Evolutionary conservation across 768 basidiomycete genomes (phyloP), one percentile per base, ranked within the genome.

Genomic region (Mrakia frigida): DNA sequence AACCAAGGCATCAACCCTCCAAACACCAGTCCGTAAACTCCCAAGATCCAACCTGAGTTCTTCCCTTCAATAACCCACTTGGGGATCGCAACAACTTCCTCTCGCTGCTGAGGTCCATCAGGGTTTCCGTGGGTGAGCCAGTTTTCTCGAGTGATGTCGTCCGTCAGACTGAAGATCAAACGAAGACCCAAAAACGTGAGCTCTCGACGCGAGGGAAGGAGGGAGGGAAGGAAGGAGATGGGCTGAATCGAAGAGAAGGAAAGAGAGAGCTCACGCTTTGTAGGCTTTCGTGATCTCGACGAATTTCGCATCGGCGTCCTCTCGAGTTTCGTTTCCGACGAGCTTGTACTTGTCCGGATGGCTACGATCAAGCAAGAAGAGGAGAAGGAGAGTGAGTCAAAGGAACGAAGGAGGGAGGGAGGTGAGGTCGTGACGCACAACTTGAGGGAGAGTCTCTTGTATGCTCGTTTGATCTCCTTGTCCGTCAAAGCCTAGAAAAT

Each of bases 201-300:
- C 67, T 71, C 13, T 71, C 13, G 23, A 37, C 46, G 46, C 46
- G 46, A 21, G 46, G 18, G 18, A 21, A 21, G 46, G 18, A 50
- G 46, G 46, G 16, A 21, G 18, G 46, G 46, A 18, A 50, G 21
- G 46, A 18, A 50, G 46, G 46, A 50, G 46, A 50, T 50, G 46
- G 46, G 46, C 46, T 50, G 46, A 50, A 50, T 18, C 6, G 16
- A 50, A 11, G 1, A 67, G 74, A 69, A 59, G 35, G 60, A 60
- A 65, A 52, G 65, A 6, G 21, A 5, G n/a, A 31, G 84, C 91
- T 77, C 75, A 92, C 89, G 96, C 85, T 86, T 99, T 99, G 85
- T 99, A 99, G 5, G 97, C 97, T 83, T 98, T 99, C 11, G 97
- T 98, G 53, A 99, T 86, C 31, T 92, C 88, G 31, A 98, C 92